A percentile compares a stretch with the other conserved stretches of the same genome.
phyloP scores from a whole-genome alignment of 1,284 basidiomycete genomes.

The Ceratobasidium sp. region DNA sequence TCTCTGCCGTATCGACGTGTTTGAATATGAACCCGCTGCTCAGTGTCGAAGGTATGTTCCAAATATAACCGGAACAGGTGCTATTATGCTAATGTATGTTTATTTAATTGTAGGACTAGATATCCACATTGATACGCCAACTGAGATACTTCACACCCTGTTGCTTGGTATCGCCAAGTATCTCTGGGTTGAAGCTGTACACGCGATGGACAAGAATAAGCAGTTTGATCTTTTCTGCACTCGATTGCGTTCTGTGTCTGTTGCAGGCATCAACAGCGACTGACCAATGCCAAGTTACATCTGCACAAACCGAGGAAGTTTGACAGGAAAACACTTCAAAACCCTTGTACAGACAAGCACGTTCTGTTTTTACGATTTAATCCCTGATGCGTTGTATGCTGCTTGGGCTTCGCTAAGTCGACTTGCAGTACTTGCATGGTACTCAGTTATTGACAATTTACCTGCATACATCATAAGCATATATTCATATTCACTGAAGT shows the following conservation, averaged over 20 bases:
- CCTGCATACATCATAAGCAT: conserved; percentile 47
- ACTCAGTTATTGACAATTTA: conserved; percentile 48
- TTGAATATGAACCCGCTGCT: conserved; percentile 9
- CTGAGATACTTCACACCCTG: conserved; percentile 51
- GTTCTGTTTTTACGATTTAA: conserved; percentile 49
- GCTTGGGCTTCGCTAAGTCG: conserved; percentile 48
- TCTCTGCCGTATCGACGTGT: not conserved
- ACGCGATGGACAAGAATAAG: conserved; percentile 47
- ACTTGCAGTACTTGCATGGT: conserved; percentile 50
- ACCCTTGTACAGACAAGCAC: conserved; percentile 50
- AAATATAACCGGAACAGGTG: too few species aligned
- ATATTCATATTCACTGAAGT: too few species aligned
- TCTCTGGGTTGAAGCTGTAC: conserved; percentile 50
- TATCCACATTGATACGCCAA: conserved; percentile 50
- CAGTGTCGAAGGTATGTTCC: not conserved
- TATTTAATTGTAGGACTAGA: conserved; percentile 42
- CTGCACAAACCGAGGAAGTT: conserved; percentile 46
- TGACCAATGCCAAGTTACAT: conserved; percentile 47
- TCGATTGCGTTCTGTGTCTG: conserved; percentile 43
- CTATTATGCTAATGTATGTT: not conserved
- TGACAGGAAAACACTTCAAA: conserved; percentile 53
- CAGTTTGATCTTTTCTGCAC: conserved; percentile 45
- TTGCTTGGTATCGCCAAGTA: conserved; percentile 54
- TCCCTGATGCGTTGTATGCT: conserved; percentile 45
- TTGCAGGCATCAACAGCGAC: conserved; percentile 16